Evolutionary conservation across 148 eudicot species (phyloP), one percentile per base, ranked within the genome.

Genomic region (Polygonum aviculare): DNA sequence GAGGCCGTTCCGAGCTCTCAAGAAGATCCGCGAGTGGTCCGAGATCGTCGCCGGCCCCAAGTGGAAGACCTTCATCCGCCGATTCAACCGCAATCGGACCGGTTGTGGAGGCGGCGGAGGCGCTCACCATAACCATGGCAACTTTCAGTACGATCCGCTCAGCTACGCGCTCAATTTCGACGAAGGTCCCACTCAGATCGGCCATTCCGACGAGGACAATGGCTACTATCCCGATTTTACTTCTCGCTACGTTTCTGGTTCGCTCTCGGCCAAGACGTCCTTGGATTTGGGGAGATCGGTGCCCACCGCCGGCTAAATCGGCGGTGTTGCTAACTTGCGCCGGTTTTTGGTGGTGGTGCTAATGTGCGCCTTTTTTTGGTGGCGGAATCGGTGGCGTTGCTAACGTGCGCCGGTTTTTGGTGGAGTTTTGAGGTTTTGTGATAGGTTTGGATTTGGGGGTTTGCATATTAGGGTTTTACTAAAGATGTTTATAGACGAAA

Each of bases 51-150:
- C 91, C 18, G 93, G 96, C 0, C 97, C 96, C 0, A 81, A 84
- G 38, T 93, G 97, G 97, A 93, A 93, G 85, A 93, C 93, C 2
- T 93, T 90, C 77, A 90, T 93, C 7, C 86, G 97, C 1, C 84
- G 93, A 38, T 89, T 93, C 63, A 89, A 85, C 22, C 78, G 81
- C 47, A 78, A n/a, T 35, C 76, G 71, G 60, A 79, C 74, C 57
- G 65, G 12, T 50, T 40, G 12, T 10, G 75, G 15, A 5, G 15
- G 38, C 5, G 3, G 80, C 33, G 65, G 67, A 44, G 76, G 72
- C 2, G 49, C 31, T 26, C 31, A 26, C 31, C 31, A 26, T 1
- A 81, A 51, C 72, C 39, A 80, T 9, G 80, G 45, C 48, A 88
- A 85, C 52, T 89, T 85, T 74, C 89, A 86, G 73, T 93, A 93